Evolutionary conservation across 371 early-diverging fungal species (phyloP).

Genomic region (Mucor indicus): DNA sequence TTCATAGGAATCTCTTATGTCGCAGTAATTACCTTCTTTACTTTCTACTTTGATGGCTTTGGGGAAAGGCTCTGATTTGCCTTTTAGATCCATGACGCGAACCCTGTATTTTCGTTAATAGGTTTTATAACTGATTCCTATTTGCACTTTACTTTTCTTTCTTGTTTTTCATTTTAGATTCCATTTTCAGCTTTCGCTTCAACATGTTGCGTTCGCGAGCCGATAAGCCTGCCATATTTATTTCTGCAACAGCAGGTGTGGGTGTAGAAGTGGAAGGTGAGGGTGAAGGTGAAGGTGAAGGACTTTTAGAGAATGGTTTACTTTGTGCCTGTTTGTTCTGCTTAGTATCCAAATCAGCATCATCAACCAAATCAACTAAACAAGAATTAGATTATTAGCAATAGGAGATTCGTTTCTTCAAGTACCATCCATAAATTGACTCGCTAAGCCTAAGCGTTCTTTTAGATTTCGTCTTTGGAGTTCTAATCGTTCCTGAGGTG

Average conservation of each 20-base stretch:
- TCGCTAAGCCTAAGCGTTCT: constrained; percentile 82
- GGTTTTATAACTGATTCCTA: too few species aligned
- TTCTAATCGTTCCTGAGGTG: constrained; percentile 82
- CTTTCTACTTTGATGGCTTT: constrained; percentile 48
- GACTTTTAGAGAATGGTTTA: constrained; percentile 20
- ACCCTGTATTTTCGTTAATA: too few species aligned
- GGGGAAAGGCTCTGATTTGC: constrained; percentile 39
- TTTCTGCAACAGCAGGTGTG: constrained; percentile 47
- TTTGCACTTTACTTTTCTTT: constrained; percentile 79
- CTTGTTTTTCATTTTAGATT: constrained; percentile 70
- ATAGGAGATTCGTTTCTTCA: not conserved
- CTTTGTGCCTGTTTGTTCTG: constrained; percentile 13
- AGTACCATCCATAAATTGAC: constrained; percentile 86
- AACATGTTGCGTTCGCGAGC: constrained; percentile 87
- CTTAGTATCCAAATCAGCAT: constrained; percentile 53
- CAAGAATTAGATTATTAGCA: not conserved
- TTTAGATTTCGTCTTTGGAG: constrained; percentile 80
- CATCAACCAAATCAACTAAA: constrained; percentile 72
- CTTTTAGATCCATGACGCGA: constrained; percentile 44
- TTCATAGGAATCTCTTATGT: not conserved
- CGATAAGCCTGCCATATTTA: constrained; percentile 81
- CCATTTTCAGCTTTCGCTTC: constrained; percentile 85
- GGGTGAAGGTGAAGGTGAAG: constrained; percentile 33
- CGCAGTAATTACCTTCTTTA: constrained; percentile 33
- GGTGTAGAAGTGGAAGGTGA: constrained; percentile 20